Conservation (phyloP, 345 rosid genomes). For the Salix purpurea region DNA sequence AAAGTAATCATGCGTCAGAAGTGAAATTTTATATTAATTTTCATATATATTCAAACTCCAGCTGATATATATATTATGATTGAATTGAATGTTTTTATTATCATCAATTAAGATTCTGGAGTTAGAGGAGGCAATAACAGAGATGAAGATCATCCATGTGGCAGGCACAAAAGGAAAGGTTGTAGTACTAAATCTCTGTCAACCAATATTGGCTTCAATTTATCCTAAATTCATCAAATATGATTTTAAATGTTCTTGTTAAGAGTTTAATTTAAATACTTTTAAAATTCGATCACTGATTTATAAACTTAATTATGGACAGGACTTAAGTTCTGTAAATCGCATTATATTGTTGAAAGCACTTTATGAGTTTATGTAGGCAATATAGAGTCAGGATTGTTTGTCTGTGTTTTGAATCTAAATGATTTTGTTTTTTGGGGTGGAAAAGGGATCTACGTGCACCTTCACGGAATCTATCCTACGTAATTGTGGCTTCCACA, state of each 20-base stretch:
- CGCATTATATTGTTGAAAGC: neutral
- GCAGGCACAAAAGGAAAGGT: conserved; percentile 99
- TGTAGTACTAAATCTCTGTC: neutral
- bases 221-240: neutral
- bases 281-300: neutral
- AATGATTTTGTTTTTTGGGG: conserved; percentile 2
- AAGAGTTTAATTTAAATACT: neutral
- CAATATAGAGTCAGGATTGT: neutral
- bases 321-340: neutral
- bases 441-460: conserved; percentile 83
- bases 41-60: neutral
- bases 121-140: conserved; percentile 63
- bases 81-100: neutral
- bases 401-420: neutral
- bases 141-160: conserved; percentile 82
- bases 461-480: conserved; percentile 81
- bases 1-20: conserved; percentile 37
- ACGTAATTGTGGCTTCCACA: conserved; percentile 71
- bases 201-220: neutral
- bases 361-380: neutral
- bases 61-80: neutral
- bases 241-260: neutral
- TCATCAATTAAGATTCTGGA: conserved; percentile 57
- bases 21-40: neutral
- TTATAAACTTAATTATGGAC: neutral